A percentile compares a stretch with the other conserved stretches of the same genome.
phyloP scores from a whole-genome alignment of 768 basidiomycete genomes.

The Mycena rebaudengoi region DNA sequence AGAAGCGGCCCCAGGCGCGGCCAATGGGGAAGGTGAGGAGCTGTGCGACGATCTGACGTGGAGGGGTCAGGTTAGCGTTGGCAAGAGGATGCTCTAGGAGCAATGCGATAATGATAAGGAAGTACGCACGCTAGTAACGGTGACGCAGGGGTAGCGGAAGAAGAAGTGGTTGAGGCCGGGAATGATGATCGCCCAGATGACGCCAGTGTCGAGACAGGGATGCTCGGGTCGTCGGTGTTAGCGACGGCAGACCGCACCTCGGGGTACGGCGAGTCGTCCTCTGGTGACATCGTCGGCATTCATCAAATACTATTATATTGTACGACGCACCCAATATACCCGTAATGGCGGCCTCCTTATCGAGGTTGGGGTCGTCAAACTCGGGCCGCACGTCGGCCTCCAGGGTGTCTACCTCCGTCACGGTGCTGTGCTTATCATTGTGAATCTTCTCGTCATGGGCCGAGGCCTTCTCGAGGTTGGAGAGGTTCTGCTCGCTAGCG shows the following conservation, averaged over 20 bases:
- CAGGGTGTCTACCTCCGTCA: constrained; percentile 17
- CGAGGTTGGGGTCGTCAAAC: constrained; percentile 44
- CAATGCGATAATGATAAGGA: constrained; percentile 6
- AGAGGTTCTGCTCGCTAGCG: too few species aligned
- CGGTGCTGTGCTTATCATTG: too few species aligned
- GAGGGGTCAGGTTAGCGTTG: background rate
- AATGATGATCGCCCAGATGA: constrained; percentile 58
- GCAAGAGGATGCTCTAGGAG: background rate
- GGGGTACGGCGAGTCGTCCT: constrained; percentile 64
- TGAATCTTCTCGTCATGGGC: too few species aligned
- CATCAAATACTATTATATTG: background rate
- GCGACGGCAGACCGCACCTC: constrained; percentile 65
- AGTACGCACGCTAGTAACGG: constrained; percentile 45
- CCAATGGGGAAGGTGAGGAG: constrained; percentile 77
- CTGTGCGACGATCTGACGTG: constrained; percentile 66
- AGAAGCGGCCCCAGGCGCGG: constrained; percentile 56
- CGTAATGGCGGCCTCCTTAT: constrained; percentile 30
- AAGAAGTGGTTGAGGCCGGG: constrained; percentile 62
- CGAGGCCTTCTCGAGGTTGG: constrained; percentile 23
- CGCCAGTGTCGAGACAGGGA: constrained; percentile 62
- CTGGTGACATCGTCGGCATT: constrained; percentile 19
- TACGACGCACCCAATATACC: constrained; percentile 31
- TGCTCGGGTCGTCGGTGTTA: constrained; percentile 60
- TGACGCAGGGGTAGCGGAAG: constrained; percentile 63
- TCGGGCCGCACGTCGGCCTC: constrained; percentile 26